Evolutionary conservation across 306 rosid genomes (phyloP).

Genomic region (Urtica urens): DNA sequence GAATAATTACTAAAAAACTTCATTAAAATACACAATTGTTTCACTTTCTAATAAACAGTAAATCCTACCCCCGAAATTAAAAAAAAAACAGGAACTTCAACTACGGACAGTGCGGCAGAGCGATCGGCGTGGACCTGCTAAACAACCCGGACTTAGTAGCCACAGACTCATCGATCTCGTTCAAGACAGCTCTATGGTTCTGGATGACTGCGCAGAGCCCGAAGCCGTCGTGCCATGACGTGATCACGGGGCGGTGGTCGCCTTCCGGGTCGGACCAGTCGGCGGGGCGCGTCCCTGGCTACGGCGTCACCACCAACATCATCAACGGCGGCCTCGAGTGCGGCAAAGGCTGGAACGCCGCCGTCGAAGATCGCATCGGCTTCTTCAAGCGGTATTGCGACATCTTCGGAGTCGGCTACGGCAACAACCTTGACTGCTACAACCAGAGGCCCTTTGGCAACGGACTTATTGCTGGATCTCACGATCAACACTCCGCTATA

Average conservation of each 20-base stretch:
- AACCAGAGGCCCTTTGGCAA: constrained; percentile 20
- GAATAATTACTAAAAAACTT: too few species aligned
- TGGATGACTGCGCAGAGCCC: constrained; percentile 64
- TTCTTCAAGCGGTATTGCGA: constrained; percentile 34
- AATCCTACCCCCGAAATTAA: too few species aligned
- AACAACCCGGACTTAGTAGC: constrained; percentile 47
- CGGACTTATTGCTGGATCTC: constrained; percentile 13
- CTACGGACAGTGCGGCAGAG: constrained; percentile 41
- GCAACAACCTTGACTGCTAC: constrained; percentile 28
- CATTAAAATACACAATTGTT: too few species aligned
- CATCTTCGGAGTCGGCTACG: constrained; percentile 11
- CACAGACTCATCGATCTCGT: constrained; percentile 29
- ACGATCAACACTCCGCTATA: constrained; percentile 7
- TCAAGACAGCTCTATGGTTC: constrained; percentile 64
- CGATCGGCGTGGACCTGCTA: constrained; percentile 20
- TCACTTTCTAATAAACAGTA: too few species aligned
- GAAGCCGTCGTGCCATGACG: constrained; percentile 66
- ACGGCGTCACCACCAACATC: constrained; percentile 28
- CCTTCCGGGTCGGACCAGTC: constrained; percentile 30
- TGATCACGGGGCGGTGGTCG: constrained; percentile 36
- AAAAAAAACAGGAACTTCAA: constrained; percentile 70
- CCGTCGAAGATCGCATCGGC: constrained; percentile 27
- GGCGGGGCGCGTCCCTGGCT: constrained; percentile 17
- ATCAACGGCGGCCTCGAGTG: constrained; percentile 41
- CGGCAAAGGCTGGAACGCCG: constrained; percentile 12